phyloP scores from a whole-genome alignment of 2,329 filamentous ascomycete genomes.

The Venturiaceae sp. region DNA sequence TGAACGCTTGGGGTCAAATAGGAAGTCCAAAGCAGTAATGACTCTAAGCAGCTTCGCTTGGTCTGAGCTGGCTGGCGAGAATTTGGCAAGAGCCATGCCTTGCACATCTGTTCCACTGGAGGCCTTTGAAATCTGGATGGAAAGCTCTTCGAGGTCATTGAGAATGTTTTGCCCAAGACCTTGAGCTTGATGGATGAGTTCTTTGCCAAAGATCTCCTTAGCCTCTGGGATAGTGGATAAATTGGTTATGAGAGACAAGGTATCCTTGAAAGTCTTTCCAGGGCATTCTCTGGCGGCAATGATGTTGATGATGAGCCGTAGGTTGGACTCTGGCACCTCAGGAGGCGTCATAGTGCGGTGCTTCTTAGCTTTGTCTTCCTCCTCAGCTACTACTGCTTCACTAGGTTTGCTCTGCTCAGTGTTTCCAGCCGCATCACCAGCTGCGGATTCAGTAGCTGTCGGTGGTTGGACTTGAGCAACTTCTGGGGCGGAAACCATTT shows the following conservation, averaged over 20 bases:
- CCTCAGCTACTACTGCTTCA: conserved; percentile 15
- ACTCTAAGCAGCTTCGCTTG: conserved; percentile 93
- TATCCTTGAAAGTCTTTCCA: conserved; percentile 96
- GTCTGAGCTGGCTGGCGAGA: conserved; percentile 90
- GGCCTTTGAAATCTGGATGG: conserved; percentile 78
- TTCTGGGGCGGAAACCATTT: conserved; percentile 10
- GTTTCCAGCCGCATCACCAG: conserved; percentile 9
- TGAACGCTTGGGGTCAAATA: conserved; percentile 70
- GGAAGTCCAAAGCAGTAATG: conserved; percentile 85
- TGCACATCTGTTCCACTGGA: conserved; percentile 90
- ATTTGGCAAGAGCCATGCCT: conserved; percentile 85
- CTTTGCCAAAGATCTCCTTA: conserved; percentile 83
- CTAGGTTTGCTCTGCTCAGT: conserved; percentile 14
- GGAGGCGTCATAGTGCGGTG: conserved; percentile 59
- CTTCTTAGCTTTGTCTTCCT: conserved; percentile 46
- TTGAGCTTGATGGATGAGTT: conserved; percentile 81
- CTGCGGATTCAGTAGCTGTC: conserved; percentile 25
- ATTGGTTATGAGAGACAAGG: conserved; percentile 96
- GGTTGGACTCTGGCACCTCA: conserved; percentile 76
- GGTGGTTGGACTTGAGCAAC: conserved; percentile 4
- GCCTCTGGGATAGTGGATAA: conserved; percentile 86
- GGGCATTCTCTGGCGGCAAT: conserved; percentile 94
- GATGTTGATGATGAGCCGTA: conserved; percentile 91
- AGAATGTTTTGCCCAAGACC: conserved; percentile 77
- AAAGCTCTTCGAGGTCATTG: conserved; percentile 70